Base-by-base conservation (phyloP, 768 basidiomycete genomes). In the Hygrocybe coccinea region DNA sequence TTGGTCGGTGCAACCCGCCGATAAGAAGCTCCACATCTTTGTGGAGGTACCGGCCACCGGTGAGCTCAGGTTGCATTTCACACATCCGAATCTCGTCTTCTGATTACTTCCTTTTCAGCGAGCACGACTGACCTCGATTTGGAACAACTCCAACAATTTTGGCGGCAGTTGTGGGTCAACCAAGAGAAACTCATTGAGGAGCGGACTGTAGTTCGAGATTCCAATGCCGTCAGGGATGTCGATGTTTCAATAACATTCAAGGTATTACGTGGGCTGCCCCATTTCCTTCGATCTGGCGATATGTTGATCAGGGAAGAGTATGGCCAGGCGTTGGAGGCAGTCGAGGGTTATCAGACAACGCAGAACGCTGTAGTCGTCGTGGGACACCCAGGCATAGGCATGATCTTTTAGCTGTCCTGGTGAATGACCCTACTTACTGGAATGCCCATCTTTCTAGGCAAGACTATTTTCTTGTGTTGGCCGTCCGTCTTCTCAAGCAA, bases 251-350 rank as follows among this genome's bases (percentile, higher is more conserved):
- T 15, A 39, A 56, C 45, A 41, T 51, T 50, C 49, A 39, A 45
- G 43, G 49, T 56, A 36, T 41, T 56, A 9, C 29, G 50, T 44
- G 48, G 50, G 44, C 43, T 56, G 34, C 55, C 49, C n/a, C 17
- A 25, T 45, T 25, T 44, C 39, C 50, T 50, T 41, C 29, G 29
- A 19, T 21, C 21, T 15, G 54, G 54, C 12, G 55, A 50, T 29
- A 35, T 56, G 37, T 51, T 56, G 38, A 43, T 56, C 37, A 56
- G 54, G 39, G 43, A 41, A 14, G 55, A 56, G 41, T 56, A 56
- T 51, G 50, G 41, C n/a, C 41, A 56, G 29, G 38, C 41, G 35
- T 44, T 22, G 25, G 11, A 41, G 43, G 21, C 29, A 21, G 22
- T 44, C 46, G 9, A 43, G 37, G 37, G 22, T 22, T 12, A 51